Conservation (phyloP, 2,329 filamentous ascomycete species). For the Knoxdaviesia capensis region DNA sequence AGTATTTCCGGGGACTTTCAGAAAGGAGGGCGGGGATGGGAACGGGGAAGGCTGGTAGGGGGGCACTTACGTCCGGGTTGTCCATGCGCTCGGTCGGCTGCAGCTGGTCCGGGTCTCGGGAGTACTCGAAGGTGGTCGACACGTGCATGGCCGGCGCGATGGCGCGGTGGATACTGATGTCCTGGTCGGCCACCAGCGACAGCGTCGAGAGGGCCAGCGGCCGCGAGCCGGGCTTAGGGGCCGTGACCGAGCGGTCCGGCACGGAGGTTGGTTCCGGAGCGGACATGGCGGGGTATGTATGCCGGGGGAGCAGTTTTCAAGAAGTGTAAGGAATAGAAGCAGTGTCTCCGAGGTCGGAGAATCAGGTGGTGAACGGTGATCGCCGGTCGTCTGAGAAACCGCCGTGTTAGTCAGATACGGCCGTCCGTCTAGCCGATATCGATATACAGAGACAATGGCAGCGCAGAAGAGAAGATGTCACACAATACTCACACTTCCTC, state of each 20-base stretch:
- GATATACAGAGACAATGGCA: too few species aligned
- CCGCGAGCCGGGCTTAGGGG: too few species aligned
- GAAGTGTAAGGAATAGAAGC: not conserved
- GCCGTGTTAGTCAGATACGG: not conserved
- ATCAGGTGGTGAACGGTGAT: not conserved
- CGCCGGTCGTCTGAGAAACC: too few species aligned
- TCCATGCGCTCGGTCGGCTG: constrained; percentile 14
- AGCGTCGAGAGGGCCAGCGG: constrained; percentile 47
- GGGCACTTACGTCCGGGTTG: constrained; percentile 32
- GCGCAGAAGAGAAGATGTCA: too few species aligned
- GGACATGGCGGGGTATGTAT: not conserved
- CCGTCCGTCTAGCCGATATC: too few species aligned
- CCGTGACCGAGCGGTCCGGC: constrained; percentile 39
- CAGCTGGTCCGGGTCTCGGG: constrained; percentile 46
- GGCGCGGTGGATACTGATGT: constrained; percentile 51
- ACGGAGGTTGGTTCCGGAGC: not conserved
- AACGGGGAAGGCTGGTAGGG: not conserved
- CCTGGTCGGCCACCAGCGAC: constrained; percentile 68
- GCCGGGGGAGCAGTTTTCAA: not conserved
- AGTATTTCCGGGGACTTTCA: not conserved
- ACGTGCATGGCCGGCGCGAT: constrained; percentile 81
- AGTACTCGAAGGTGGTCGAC: constrained; percentile 79
- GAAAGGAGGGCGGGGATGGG: not conserved
- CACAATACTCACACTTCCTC: too few species aligned
- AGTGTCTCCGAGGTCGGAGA: not conserved